A percentile compares a stretch with the other conserved stretches of the same genome.
Evolutionary conservation across 2,329 filamentous ascomycete species (phyloP).

Genomic region (Fusarium domesticum): DNA sequence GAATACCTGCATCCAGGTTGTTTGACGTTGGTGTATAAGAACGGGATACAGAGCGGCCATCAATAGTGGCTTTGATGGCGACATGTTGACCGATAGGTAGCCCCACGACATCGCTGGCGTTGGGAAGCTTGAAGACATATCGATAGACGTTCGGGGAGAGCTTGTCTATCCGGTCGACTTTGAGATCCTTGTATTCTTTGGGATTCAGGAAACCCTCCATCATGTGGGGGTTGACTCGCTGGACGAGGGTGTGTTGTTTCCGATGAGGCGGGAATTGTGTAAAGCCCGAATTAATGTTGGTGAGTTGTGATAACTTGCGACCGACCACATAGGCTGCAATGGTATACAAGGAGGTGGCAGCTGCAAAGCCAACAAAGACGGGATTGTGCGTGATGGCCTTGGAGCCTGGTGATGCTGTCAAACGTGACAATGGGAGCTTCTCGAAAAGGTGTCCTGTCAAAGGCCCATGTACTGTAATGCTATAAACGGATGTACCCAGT

Average conservation of each 20-base stretch:
- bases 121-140: constrained; percentile 87
- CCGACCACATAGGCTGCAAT: not conserved
- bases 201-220: constrained; percentile 39
- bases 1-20: constrained; percentile 80
- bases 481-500: not conserved
- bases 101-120: constrained; percentile 74
- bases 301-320: not conserved
- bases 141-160: constrained; percentile 37
- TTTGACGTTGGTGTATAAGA: constrained; percentile 89
- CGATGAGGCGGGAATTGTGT: not conserved
- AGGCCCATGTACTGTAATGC: not conserved
- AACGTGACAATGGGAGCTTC: not conserved
- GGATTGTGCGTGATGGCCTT: not conserved
- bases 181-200: constrained; percentile 84
- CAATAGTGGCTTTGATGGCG: constrained; percentile 78
- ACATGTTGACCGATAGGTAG: constrained; percentile 98
- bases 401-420: too few relatives aligned
- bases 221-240: not conserved
- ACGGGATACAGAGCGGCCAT: constrained; percentile 71
- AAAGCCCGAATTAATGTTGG: not conserved
- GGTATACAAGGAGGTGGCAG: not conserved
- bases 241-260: not conserved
- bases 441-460: not conserved
- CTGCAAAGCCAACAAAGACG: not conserved
- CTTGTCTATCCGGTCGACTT: constrained; percentile 76